phyloP scores from a whole-genome alignment of 1,284 basidiomycete genomes.

The Tylopilus sp. region DNA sequence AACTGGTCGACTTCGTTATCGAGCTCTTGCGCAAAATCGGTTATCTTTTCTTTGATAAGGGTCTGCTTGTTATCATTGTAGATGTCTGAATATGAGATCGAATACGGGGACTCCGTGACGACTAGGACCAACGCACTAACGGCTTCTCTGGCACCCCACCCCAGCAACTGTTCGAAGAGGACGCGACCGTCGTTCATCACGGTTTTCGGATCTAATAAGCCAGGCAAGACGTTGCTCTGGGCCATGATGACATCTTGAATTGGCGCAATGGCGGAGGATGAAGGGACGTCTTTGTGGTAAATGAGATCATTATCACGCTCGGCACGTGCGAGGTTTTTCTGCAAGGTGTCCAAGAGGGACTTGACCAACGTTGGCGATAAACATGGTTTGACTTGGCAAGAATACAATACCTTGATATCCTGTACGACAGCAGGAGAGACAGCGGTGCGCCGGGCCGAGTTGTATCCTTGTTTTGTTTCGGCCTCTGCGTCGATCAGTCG shows the following conservation, averaged over 20 bases:
- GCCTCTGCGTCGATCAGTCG: slow-evolving; percentile 66
- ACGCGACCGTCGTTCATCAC: slow-evolving; percentile 48
- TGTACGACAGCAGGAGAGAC: slow-evolving; percentile 62
- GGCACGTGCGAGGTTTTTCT: slow-evolving; percentile 69
- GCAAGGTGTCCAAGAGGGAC: slow-evolving; percentile 66
- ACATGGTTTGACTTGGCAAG: background rate
- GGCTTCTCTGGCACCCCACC: slow-evolving; percentile 87
- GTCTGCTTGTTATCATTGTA: slow-evolving; percentile 83
- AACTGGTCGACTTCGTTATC: slow-evolving; percentile 65
- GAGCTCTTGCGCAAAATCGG: slow-evolving; percentile 60
- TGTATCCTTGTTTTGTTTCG: slow-evolving; percentile 72
- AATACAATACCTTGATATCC: slow-evolving; percentile 65
- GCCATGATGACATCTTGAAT: slow-evolving; percentile 73
- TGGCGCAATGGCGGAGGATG: slow-evolving; percentile 62
- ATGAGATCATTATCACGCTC: slow-evolving; percentile 95
- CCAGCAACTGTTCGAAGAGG: slow-evolving; percentile 76
- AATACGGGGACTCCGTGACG: background rate
- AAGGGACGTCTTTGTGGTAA: slow-evolving; percentile 86
- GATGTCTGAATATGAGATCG: slow-evolving; percentile 52
- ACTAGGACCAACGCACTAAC: slow-evolving; percentile 59
- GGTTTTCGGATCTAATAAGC: slow-evolving; percentile 59
- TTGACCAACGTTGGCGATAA: slow-evolving; percentile 26
- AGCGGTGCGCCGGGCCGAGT: slow-evolving; percentile 61
- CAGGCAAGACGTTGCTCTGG: slow-evolving; percentile 56
- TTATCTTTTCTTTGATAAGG: slow-evolving; percentile 68